Conservation (phyloP, 768 basidiomycete genomes). For the Lyophyllum semitale region DNA sequence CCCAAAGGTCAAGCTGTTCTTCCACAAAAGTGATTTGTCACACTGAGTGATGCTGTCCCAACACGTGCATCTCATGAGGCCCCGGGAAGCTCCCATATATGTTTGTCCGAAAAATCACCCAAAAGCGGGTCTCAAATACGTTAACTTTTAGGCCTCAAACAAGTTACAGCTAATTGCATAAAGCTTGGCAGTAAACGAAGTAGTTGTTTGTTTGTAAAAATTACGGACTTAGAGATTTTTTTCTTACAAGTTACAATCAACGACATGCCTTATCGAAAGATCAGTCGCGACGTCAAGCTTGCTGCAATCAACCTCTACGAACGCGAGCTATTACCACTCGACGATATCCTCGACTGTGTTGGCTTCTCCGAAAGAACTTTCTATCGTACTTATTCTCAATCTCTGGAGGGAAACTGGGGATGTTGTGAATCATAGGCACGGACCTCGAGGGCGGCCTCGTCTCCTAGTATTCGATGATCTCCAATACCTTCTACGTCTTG, state of each 20-base stretch:
- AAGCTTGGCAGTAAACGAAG: too few species aligned
- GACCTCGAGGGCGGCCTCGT: conserved; percentile 12
- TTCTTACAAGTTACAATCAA: too few species aligned
- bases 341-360: conserved; percentile 22
- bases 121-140: too few species aligned
- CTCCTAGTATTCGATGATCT: conserved; percentile 17
- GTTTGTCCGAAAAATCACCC: too few species aligned
- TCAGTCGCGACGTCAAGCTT: conserved; percentile 21
- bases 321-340: conserved; percentile 15
- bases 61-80: too few species aligned
- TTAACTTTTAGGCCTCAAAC: too few species aligned
- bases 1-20: too few species aligned
- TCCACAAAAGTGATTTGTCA: too few species aligned
- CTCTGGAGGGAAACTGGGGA: conserved; percentile 29
- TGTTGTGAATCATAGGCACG: conserved; percentile 18
- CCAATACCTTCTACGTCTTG: conserved; percentile 21
- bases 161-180: too few species aligned
- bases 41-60: too few species aligned
- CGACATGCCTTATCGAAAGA: conserved; percentile 10
- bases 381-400: conserved; percentile 19
- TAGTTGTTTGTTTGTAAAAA: too few species aligned
- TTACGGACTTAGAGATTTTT: background rate
- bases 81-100: too few species aligned
- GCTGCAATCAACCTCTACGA: conserved; percentile 24
- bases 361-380: conserved; percentile 23